phyloP scores from a whole-genome alignment of 1,139 yeast genomes.

The Suhomyces maxii region DNA sequence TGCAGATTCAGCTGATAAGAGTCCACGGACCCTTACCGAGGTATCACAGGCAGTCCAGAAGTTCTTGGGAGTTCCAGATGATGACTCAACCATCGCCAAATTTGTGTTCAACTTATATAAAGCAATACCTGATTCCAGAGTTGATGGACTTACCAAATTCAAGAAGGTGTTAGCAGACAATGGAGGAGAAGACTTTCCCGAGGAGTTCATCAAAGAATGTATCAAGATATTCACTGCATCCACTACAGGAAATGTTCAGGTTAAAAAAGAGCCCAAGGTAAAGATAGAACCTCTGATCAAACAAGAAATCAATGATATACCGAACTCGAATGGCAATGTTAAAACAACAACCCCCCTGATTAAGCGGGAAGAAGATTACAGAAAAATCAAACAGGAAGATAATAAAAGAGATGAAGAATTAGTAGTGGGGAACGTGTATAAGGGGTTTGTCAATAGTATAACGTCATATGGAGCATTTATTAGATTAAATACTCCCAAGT shows the following conservation, averaged over 20 bases:
- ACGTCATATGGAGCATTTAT: conserved; percentile 82
- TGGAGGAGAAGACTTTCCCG: conserved; percentile 66
- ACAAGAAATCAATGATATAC: background rate
- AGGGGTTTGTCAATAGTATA: conserved; percentile 60
- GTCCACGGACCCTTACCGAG: background rate
- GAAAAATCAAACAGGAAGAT: background rate
- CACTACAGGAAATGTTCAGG: background rate
- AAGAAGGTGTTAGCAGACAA: conserved; percentile 46
- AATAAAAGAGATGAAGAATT: background rate
- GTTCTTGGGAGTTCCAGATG: conserved; percentile 19
- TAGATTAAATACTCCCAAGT: conserved; percentile 27
- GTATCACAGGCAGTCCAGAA: conserved; percentile 5
- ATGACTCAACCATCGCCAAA: conserved; percentile 54
- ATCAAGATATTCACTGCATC: conserved; percentile 20
- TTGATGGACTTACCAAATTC: conserved; percentile 32
- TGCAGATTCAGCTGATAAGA: background rate
- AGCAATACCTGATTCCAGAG: conserved; percentile 1
- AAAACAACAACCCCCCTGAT: background rate
- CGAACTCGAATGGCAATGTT: background rate
- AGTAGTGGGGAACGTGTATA: conserved; percentile 46
- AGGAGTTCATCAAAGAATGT: conserved; percentile 38
- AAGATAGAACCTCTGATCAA: background rate
- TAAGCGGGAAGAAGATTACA: background rate
- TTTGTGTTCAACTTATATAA: conserved; percentile 54
- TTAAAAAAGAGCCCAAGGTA: background rate